These are phyloP conservation scores for Fistulifera solaris DNA, from an alignment of 108 stramenopile genomes.

Conservation along the genomic window DNA sequence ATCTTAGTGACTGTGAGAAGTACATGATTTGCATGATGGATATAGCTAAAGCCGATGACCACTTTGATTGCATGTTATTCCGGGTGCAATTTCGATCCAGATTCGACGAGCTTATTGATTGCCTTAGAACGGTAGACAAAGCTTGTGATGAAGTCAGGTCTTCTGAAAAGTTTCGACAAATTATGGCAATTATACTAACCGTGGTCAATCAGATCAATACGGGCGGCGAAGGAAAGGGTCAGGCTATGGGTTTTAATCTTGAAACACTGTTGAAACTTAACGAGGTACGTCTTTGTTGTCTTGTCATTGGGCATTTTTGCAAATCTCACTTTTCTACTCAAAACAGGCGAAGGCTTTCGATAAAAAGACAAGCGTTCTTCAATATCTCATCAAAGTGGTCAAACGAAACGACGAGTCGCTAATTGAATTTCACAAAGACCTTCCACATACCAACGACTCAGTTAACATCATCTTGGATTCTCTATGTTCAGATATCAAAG, in stretches of 20 bases:
- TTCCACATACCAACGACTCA: conserved; percentile 47
- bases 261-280: conserved; percentile 91
- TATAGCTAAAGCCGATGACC: conserved; percentile 43
- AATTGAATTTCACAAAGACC: conserved; percentile 53
- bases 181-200: conserved; percentile 86
- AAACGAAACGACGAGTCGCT: conserved; percentile 59
- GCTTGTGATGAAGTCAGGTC: conserved; percentile 79
- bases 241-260: conserved; percentile 85
- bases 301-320: not conserved
- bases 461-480: conserved; percentile 53
- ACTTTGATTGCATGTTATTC: conserved; percentile 80
- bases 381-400: conserved; percentile 79
- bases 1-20: conserved; percentile 70
- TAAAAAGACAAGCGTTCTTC: conserved; percentile 91
- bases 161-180: conserved; percentile 61
- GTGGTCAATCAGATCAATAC: conserved; percentile 91
- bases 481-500: conserved; percentile 47
- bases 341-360: conserved; percentile 90
- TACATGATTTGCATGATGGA: conserved; percentile 77
- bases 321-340: conserved; percentile 2
- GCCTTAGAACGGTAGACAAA: conserved; percentile 40
- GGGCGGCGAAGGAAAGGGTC: conserved; percentile 64
- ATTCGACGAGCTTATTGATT: conserved; percentile 52
- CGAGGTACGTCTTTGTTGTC: conserved; percentile 57
- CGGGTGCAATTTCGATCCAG: conserved; percentile 64